A percentile compares a stretch with the other conserved stretches of the same genome.
Conservation (phyloP, 164 flowering plant species). For the Akebia trifoliata region DNA sequence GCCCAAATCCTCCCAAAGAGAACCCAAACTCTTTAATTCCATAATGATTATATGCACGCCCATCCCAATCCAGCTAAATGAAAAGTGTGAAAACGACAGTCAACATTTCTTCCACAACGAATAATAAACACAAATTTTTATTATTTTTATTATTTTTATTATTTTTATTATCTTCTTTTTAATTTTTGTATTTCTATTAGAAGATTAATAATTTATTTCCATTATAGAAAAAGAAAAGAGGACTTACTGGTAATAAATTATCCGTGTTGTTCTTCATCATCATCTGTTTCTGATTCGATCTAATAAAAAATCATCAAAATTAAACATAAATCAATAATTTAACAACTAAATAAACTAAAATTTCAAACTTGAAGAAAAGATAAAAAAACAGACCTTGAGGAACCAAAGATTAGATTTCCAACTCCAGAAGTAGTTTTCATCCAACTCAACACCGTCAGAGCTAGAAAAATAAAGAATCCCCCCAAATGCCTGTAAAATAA, state of each 20-base stretch:
- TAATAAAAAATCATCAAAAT: not conserved
- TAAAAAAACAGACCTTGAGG: constrained; percentile 20
- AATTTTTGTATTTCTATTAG: not conserved
- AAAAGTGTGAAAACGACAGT: too few species aligned
- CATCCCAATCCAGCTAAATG: too few species aligned
- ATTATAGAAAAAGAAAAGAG: not conserved
- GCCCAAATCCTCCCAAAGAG: too few species aligned
- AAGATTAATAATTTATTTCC: not conserved
- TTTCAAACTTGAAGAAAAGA: not conserved
- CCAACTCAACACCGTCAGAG: constrained; percentile 49
- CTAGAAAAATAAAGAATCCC: constrained; percentile 65
- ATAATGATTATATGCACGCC: too few species aligned
- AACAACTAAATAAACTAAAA: not conserved
- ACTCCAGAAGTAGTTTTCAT: constrained; percentile 32
- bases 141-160: too few species aligned
- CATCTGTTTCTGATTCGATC: constrained; percentile 16
- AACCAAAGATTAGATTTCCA: constrained; percentile 12
- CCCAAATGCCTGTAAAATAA: constrained; percentile 68
- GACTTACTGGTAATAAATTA: constrained; percentile 17
- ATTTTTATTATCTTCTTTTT: too few species aligned
- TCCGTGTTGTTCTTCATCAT: constrained; percentile 22
- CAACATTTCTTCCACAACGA: too few species aligned
- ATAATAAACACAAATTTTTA: too few species aligned
- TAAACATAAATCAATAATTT: not conserved
- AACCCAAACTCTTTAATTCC: too few species aligned